Evolutionary conservation across 352 stramenopile genomes (phyloP).

Genomic region (Phytophthora boehmeriae): DNA sequence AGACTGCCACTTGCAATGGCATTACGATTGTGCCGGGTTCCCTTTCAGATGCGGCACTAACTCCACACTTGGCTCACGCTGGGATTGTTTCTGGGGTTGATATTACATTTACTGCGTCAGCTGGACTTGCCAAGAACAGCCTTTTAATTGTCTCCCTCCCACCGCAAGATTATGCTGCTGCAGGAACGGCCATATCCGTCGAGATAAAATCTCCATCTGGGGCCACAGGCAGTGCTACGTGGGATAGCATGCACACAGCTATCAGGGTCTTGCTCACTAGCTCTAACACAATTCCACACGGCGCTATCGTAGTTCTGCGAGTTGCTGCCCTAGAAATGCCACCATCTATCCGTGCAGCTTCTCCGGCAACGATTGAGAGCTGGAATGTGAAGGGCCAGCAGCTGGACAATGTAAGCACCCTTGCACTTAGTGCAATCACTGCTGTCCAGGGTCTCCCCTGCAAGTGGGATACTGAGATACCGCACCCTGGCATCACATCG

Average conservation of each 20-base stretch:
- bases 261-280: slow-evolving; percentile 50
- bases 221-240: slow-evolving; percentile 43
- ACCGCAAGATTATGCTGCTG: slow-evolving; percentile 43
- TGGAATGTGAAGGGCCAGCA: slow-evolving; percentile 44
- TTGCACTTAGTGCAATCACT: slow-evolving; percentile 43
- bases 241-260: slow-evolving; percentile 33
- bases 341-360: slow-evolving; percentile 40
- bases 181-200: slow-evolving; percentile 26
- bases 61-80: slow-evolving; percentile 40
- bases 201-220: slow-evolving; percentile 23
- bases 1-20: slow-evolving; percentile 30
- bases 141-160: slow-evolving; percentile 48
- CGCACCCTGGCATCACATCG: slow-evolving; percentile 55
- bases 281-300: slow-evolving; percentile 30
- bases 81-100: slow-evolving; percentile 48
- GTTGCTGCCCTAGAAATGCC: slow-evolving; percentile 55
- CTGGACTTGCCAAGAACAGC: slow-evolving; percentile 41
- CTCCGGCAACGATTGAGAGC: slow-evolving; percentile 47
- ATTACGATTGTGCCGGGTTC: slow-evolving; percentile 39
- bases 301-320: slow-evolving; percentile 33
- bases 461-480: slow-evolving; percentile 42
- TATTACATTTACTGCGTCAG: slow-evolving; percentile 58
- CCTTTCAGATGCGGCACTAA: slow-evolving; percentile 41
- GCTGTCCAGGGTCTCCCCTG: slow-evolving; percentile 42
- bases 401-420: slow-evolving; percentile 41